Evolutionary conservation across 164 flowering plant genomes (phyloP).

Genomic region (Liquidambar formosana): DNA sequence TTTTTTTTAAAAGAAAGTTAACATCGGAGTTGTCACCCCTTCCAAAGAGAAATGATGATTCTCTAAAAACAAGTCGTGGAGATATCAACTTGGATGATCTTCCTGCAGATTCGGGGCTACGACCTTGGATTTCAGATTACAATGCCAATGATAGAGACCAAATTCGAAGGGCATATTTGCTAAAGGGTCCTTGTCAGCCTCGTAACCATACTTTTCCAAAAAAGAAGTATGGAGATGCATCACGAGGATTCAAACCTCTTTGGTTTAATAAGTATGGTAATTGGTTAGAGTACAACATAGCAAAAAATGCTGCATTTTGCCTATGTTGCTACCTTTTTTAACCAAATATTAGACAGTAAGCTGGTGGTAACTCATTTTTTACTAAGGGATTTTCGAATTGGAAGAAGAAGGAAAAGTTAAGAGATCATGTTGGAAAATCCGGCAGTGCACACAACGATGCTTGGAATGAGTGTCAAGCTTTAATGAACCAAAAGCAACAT

Average conservation of each 20-base stretch:
- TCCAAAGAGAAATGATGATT: too few species aligned
- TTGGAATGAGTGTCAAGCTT: conserved; percentile 5
- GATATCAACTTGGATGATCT: too few species aligned
- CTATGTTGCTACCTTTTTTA: conserved; percentile 10
- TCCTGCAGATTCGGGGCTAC: too few species aligned
- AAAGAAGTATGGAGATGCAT: neutral
- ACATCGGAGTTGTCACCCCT: too few species aligned
- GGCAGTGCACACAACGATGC: conserved; percentile 12
- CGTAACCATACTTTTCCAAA: neutral
- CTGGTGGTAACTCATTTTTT: neutral
- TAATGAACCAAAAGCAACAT: conserved; percentile 14
- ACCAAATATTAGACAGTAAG: neutral
- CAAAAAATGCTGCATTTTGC: conserved; percentile 10
- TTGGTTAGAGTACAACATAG: conserved; percentile 20
- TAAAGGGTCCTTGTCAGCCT: neutral
- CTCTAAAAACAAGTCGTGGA: too few species aligned
- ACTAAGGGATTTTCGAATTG: neutral
- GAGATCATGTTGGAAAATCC: conserved; percentile 7
- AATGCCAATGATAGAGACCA: too few species aligned
- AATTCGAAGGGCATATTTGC: too few species aligned
- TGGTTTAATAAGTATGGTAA: neutral
- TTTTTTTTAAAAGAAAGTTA: too few species aligned
- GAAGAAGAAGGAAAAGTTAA: conserved; percentile 7
- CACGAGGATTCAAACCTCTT: neutral
- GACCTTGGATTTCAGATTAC: too few species aligned